Evolutionary conservation across 805 yeast species (phyloP), one percentile per base, ranked within the genome.

Genomic region (Wickerhamomyces queroliae): DNA sequence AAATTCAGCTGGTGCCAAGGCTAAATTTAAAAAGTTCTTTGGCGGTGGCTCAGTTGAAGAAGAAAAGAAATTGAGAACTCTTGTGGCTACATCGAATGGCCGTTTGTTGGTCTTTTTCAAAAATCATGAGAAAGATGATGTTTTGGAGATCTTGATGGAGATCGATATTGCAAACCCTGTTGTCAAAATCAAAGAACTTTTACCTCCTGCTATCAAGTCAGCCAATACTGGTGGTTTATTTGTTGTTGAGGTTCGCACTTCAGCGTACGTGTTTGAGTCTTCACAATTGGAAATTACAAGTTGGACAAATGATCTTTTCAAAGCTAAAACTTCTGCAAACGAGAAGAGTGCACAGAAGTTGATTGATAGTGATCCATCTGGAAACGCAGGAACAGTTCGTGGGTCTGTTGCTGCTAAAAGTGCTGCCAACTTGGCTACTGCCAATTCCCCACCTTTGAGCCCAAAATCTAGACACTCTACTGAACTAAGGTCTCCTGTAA

Each of bases 21-120:
- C 37, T 9, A 51, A 40, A 23, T 50, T 56, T 39, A 55, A 38
- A 28, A 57, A 49, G 24, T 48, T 56, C 29, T 53, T 57, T 29
- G 38, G 44, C 5, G 23, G 42, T 11, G 34, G 32, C 11, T 36
- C 53, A 3, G 25, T 21, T 18, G 56, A 49, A 28, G 74, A 68
- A 7, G 69, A 63, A 33, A 63, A 64, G 38, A 58, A 66, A 40
- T 64, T 67, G 9, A 70, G 85, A 45, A 70, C 80, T 2, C 49
- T 81, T 42, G 47, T 83, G 12, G 62, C 81, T 0, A 83, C 90
- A 2, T 67, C 77, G 1, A 70, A 70, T 52, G 91, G 89, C 1
- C 64, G 90, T 35, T 77, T 74, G 1, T 57, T 84, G 42, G 52
- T 83, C 1, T 76, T 83, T 44, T 55, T 49, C 1, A 59, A 63